phyloP scores from a whole-genome alignment of 169 alveolate genomes.

The Plasmodium adleri region DNA sequence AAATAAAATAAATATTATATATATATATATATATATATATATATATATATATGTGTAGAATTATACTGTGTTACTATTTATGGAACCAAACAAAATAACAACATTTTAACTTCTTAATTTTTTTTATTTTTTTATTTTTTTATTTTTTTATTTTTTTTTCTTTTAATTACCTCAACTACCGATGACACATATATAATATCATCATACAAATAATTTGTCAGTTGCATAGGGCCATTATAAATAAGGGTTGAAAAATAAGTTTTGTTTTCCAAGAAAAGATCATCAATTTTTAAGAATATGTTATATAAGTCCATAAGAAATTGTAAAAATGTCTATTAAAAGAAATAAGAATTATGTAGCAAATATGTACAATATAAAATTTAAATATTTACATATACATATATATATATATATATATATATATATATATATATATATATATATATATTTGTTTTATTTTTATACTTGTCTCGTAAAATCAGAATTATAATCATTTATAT shows the following conservation, averaged over 20 bases:
- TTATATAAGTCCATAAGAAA: conserved; percentile 66
- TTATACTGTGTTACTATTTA: neutral
- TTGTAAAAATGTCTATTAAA: conserved; percentile 50
- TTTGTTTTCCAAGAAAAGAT: conserved; percentile 23
- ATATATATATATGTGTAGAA: neutral
- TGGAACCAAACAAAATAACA: no score
- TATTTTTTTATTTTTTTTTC: neutral
- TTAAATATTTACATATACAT: neutral
- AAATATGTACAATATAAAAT: neutral
- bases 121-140: neutral
- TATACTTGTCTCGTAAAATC: conserved; percentile 50
- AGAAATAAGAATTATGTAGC: neutral
- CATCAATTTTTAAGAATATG: conserved; percentile 70
- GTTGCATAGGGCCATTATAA: conserved; percentile 52
- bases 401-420: neutral
- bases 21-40: neutral
- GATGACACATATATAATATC: conserved; percentile 55
- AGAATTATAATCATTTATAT: conserved; percentile 56
- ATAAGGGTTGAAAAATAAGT: conserved; percentile 41
- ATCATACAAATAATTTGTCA: conserved; percentile 60
- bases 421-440: neutral
- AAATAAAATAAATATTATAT: neutral
- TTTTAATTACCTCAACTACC: conserved; percentile 42
- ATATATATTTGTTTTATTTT: neutral
- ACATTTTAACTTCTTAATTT: no score